phyloP scores from a whole-genome alignment of 2,329 filamentous ascomycete species.

The Epichloe bromicola region DNA sequence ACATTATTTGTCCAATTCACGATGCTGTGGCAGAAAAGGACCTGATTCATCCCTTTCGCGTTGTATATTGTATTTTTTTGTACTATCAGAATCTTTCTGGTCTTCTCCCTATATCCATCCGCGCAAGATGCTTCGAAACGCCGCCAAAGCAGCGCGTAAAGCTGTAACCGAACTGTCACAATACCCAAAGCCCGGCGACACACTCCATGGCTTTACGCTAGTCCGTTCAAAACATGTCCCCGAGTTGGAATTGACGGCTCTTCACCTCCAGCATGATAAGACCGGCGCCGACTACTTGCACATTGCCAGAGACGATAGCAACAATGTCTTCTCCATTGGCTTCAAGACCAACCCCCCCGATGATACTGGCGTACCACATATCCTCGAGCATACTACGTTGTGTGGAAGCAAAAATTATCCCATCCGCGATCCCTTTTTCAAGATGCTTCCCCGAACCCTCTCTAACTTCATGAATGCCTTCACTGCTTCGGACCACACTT shows the following conservation, averaged over 20 bases:
- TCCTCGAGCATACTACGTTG: slow-evolving; percentile 91
- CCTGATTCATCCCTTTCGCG: neutral
- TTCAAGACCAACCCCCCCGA: slow-evolving; percentile 99
- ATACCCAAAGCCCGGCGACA: slow-evolving; percentile 68
- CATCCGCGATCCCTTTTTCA: slow-evolving; percentile 99
- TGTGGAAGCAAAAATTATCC: slow-evolving; percentile 96
- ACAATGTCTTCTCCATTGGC: slow-evolving; percentile 98
- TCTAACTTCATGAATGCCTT: slow-evolving; percentile 99
- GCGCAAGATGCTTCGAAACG: slow-evolving; percentile 37
- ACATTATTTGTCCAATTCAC: neutral
- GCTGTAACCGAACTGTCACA: slow-evolving; percentile 65
- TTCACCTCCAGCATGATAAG: slow-evolving; percentile 86
- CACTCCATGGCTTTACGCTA: slow-evolving; percentile 87
- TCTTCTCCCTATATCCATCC: neutral
- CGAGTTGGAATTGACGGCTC: slow-evolving; percentile 81
- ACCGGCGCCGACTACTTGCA: slow-evolving; percentile 94
- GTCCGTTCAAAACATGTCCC: slow-evolving; percentile 82
- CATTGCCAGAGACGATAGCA: slow-evolving; percentile 86
- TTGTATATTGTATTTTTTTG: neutral
- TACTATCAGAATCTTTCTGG: neutral
- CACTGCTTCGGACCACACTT: slow-evolving; percentile 90
- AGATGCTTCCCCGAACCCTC: slow-evolving; percentile 98
- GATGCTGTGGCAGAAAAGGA: neutral
- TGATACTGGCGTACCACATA: slow-evolving; percentile 91
- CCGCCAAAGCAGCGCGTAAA: slow-evolving; percentile 37